Conservation (phyloP, 176 grass and related monocot species). For the Olyra latifolia region DNA sequence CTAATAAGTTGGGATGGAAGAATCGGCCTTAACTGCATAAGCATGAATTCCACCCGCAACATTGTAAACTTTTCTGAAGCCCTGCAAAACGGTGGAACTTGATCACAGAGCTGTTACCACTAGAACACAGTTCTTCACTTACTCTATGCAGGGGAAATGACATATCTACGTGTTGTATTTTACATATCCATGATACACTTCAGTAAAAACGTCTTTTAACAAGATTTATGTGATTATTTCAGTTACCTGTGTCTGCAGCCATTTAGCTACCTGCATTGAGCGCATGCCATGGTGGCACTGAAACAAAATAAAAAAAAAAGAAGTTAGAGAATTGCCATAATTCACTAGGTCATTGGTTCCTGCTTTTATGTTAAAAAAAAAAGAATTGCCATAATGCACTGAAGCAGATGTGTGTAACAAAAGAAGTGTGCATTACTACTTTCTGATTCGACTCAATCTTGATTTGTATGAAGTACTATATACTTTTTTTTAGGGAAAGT, state of each 20-base stretch:
- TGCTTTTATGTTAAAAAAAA: no score
- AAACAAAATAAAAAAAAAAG: conserved; percentile 2
- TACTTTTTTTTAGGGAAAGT: no score
- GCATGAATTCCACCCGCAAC: conserved; percentile 66
- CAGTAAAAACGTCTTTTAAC: not conserved
- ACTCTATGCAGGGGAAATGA: not conserved
- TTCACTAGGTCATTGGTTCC: no score
- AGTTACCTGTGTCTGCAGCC: conserved; percentile 91
- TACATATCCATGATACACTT: not conserved
- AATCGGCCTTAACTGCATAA: conserved; percentile 57
- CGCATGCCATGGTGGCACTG: conserved; percentile 95
- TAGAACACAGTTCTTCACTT: not conserved
- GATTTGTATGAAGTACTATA: not conserved
- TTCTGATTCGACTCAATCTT: not conserved
- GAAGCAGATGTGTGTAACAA: not conserved
- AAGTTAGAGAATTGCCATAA: not conserved
- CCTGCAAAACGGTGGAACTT: conserved; percentile 43
- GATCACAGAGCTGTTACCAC: not conserved
- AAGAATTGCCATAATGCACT: not conserved
- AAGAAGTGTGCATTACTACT: not conserved
- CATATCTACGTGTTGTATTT: not conserved
- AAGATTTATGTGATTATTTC: not conserved
- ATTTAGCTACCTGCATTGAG: conserved; percentile 92
- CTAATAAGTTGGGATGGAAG: conserved; percentile 71
- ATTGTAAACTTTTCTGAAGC: conserved; percentile 74